Evolutionary conservation across 2,329 filamentous ascomycete genomes (phyloP), one percentile per base, ranked within the genome.

Genomic region (Pseudocercospora crystallina): DNA sequence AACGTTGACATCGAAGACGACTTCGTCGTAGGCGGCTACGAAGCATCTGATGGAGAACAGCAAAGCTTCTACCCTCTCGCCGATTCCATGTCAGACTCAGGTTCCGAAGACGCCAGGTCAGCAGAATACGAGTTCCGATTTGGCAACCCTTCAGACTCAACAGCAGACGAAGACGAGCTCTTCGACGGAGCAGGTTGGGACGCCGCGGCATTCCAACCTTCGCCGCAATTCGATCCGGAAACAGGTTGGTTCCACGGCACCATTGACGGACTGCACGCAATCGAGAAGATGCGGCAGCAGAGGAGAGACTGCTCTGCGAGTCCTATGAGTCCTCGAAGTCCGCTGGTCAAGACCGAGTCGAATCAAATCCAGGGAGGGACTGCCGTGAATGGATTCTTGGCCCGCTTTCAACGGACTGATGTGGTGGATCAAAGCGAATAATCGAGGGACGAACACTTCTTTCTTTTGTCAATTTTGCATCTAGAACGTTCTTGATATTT

Each of bases 171-270:
- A 31, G 55, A 58, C 39, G 56, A 60, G 9, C 49, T 54, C 26
- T 41, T 59, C 5, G 57, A 59, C 30, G 48, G 52, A 5, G 42
- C 43, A 32, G 49, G 39, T 9, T 59, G 56, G 49, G 48, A 51
- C 1, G 51, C 48, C 5, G 47, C 41, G 14, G 53, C 45, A 2
- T 50, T 48, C 31, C 45, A 47, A 7, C 43, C 53, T 30, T 56
- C 54, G 26, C 60, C 60, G 15, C 47, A 61, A 8, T 63, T 66
- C 40, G 61, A 66, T 45, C 57, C 61, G 11, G 51, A 56, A 36
- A 65, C 60, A 17, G 65, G 65, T 8, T 67, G 65, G 65, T 67
- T 65, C 43, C 53, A 58, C 37, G 65, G 65, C 34, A 63, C 59
- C 42, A 65, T 67, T 41, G 64, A 67, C 50, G 52, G 65, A 26